Conservation (phyloP, 495 filamentous ascomycete species). For the Penicillium tannophilum region DNA sequence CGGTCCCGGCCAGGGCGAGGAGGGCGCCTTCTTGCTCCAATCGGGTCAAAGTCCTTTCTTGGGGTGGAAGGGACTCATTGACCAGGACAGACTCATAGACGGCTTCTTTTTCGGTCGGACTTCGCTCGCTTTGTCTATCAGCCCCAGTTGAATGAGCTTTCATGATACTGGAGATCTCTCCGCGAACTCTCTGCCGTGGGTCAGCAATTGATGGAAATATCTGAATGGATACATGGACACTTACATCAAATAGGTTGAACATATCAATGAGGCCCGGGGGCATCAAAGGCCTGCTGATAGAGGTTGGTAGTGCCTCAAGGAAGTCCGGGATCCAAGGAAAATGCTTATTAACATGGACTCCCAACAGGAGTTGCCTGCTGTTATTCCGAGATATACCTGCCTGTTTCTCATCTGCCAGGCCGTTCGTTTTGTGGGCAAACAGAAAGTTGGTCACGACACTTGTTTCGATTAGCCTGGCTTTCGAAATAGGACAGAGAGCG, state of each 20-base stretch:
- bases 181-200: constrained; percentile 36
- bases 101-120: constrained; percentile 29
- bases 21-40: constrained; percentile 42
- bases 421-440: constrained; percentile 38
- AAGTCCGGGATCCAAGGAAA: constrained; percentile 42
- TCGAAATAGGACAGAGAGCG: constrained; percentile 8
- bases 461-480: constrained; percentile 24
- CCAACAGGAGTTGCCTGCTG: constrained; percentile 37
- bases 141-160: constrained; percentile 30
- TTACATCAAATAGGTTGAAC: constrained; percentile 40
- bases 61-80: constrained; percentile 32
- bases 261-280: constrained; percentile 42
- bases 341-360: constrained; percentile 43
- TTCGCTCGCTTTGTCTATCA: constrained; percentile 21
- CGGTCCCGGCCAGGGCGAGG: constrained; percentile 38
- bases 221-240: constrained; percentile 4
- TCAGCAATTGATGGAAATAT: constrained; percentile 14
- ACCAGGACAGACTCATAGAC: constrained; percentile 38
- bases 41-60: constrained; percentile 36
- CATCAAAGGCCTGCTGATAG: constrained; percentile 41
- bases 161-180: constrained; percentile 34
- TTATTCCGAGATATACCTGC: constrained; percentile 36
- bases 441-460: constrained; percentile 43
- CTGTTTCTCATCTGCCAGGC: constrained; percentile 35
- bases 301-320: constrained; percentile 37